Percentiles rank a stretch among this genome's conserved stretches.
These are phyloP conservation scores for Starmerella tilneyi DNA, from an alignment of 805 yeast genomes.

Conservation along the genomic window DNA sequence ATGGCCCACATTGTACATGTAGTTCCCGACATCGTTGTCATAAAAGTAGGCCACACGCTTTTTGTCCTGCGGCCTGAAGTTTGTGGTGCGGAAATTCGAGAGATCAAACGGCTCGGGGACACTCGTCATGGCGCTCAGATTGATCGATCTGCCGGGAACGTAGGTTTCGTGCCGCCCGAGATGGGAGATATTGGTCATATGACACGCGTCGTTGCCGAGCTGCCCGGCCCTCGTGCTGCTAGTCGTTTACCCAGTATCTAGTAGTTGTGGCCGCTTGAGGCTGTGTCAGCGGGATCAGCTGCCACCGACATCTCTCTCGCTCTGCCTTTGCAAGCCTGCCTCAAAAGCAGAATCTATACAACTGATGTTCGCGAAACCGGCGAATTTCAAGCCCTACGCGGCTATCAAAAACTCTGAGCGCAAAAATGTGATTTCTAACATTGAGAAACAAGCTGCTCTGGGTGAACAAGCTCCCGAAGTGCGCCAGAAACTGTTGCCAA, in stretches of 20 bases:
- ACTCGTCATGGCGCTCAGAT: constrained; percentile 17
- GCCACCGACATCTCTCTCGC: too few relatives aligned
- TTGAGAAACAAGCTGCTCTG: constrained; percentile 35
- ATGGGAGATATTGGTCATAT: too few relatives aligned
- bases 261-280: too few relatives aligned
- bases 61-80: constrained; percentile 46
- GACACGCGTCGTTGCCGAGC: too few relatives aligned
- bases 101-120: constrained; percentile 48
- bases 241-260: too few relatives aligned
- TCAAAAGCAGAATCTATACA: too few relatives aligned
- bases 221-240: too few relatives aligned
- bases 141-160: too few relatives aligned
- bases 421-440: constrained; percentile 40
- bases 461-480: constrained; percentile 20
- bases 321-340: too few relatives aligned
- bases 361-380: constrained; percentile 26
- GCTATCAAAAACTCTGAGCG: constrained; percentile 78
- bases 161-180: too few relatives aligned
- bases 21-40: constrained; percentile 91
- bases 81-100: constrained; percentile 28
- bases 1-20: constrained; percentile 96
- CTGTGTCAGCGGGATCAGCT: too few relatives aligned
- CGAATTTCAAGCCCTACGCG: constrained; percentile 53
- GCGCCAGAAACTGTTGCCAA: constrained; percentile 39
- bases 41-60: constrained; percentile 67